A percentile compares a stretch with the other conserved stretches of the same genome.
Evolutionary conservation across 768 basidiomycete species (phyloP).

Genomic region (Pulveroboletus sp.): DNA sequence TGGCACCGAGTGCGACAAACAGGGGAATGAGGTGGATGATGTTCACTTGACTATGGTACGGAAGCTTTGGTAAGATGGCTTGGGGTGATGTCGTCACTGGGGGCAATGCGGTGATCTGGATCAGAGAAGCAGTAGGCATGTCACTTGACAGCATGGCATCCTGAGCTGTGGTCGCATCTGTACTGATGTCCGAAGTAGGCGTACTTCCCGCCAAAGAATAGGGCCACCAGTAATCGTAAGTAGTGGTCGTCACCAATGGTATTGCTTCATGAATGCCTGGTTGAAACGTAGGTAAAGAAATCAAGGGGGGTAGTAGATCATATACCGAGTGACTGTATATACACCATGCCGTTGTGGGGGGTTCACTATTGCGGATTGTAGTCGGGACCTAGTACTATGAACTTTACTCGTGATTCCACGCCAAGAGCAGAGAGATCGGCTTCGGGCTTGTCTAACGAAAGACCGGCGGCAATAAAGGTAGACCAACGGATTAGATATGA

Average conservation of each 20-base stretch:
- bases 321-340: constrained; percentile 19
- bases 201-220: constrained; percentile 31
- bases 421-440: constrained; percentile 61
- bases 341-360: constrained; percentile 12
- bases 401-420: constrained; percentile 55
- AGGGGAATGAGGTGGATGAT: constrained; percentile 27
- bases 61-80: constrained; percentile 14
- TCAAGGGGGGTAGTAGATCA: not conserved
- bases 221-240: constrained; percentile 39
- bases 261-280: no score
- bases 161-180: not conserved
- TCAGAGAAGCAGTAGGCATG: constrained; percentile 16
- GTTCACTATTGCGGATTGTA: constrained; percentile 22
- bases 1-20: constrained; percentile 24
- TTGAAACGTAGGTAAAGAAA: constrained; percentile 10
- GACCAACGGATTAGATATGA: constrained; percentile 72
- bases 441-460: constrained; percentile 58
- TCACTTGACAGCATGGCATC: constrained; percentile 4
- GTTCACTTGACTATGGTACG: constrained; percentile 21
- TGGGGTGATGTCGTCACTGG: constrained; percentile 19
- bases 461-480: constrained; percentile 77
- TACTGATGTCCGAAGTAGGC: constrained; percentile 5
- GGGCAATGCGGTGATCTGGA: constrained; percentile 35
- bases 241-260: constrained; percentile 12
- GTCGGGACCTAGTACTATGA: constrained; percentile 39